Conservation (phyloP, 352 stramenopile species). For the Globisporangium nagaii region DNA sequence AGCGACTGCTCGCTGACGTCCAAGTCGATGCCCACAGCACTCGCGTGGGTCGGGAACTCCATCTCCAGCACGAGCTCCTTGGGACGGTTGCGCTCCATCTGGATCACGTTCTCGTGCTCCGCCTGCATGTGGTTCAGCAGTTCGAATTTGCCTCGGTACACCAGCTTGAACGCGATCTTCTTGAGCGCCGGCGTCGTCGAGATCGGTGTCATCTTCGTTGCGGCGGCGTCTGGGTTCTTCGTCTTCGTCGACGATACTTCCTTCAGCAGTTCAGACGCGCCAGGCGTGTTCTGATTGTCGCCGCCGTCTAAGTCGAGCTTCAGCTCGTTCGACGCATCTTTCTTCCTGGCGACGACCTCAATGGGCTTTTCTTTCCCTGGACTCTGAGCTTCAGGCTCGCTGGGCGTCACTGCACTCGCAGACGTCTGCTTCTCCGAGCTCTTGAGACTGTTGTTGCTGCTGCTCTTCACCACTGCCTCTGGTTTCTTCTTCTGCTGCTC, state of each 20-base stretch:
- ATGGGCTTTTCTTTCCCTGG: slow-evolving; percentile 5
- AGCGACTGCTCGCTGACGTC: slow-evolving; percentile 57
- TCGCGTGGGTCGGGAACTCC: slow-evolving; percentile 46
- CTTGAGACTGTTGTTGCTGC: no score
- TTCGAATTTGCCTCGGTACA: slow-evolving; percentile 68
- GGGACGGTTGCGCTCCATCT: slow-evolving; percentile 31
- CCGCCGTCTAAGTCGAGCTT: slow-evolving; percentile 1
- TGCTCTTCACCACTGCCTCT: neutral
- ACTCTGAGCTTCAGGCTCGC: neutral
- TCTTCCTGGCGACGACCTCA: slow-evolving; percentile 8
- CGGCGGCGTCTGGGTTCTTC: neutral
- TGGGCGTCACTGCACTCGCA: neutral
- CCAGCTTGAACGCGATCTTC: slow-evolving; percentile 54
- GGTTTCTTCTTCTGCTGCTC: slow-evolving; percentile 10
- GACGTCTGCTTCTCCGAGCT: neutral
- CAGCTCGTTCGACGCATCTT: neutral
- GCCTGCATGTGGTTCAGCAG: slow-evolving; percentile 70
- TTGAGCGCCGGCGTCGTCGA: slow-evolving; percentile 9
- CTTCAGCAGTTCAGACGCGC: slow-evolving; percentile 6
- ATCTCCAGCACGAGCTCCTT: slow-evolving; percentile 68
- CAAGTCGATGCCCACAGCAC: slow-evolving; percentile 51
- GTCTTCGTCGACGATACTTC: slow-evolving; percentile 15
- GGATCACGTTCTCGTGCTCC: slow-evolving; percentile 25
- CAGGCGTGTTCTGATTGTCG: neutral
- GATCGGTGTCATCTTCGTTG: neutral